Evolutionary conservation across 1,284 basidiomycete species (phyloP), one percentile per base, ranked within the genome.

Genomic region (Pseudozyma pruni): DNA sequence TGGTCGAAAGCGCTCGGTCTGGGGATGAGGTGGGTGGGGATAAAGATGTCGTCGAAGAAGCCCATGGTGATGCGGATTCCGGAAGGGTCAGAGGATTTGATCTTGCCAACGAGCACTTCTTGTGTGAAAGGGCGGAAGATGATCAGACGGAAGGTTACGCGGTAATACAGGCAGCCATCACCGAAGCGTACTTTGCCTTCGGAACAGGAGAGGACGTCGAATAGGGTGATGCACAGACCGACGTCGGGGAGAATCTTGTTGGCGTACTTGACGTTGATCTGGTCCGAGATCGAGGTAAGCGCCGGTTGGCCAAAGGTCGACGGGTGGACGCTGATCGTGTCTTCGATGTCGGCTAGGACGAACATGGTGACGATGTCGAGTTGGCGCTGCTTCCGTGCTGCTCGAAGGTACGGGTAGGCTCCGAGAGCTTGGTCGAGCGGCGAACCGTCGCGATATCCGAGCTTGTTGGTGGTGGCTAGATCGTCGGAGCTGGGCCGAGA

Each of bases 131-230:
- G 95, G 68, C 93, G 86, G 82, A 97, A 98, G 4, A 98, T 89
- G 40, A 94, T 89, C 78, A 98, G 84, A 40, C 94, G 86, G 81
- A 97, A 96, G 3, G 90, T 87, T n/a, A 91, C 94, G 86, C 92
- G 93, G 82, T 98, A 94, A 89, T 93, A 98, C 78, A 95, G 85
- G 80, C 90, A 90, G 0, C 95, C 95, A 83, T 98, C 95, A 0
- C 94, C 94, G 82, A 95, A 96, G 25, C 93, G 87, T 10, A 98
- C 90, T 68, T 91, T 93, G 2, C 95, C 95, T 79, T 97, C 93
- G 10, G 92, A 90, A 2, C 89, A 90, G 70, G 91, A 88, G 0
- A 90, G 86, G 22, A 98, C 84, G 81, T 98, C 94, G 69, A 93
- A 95, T 0, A 94, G 88, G 51, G 89, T 90, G 52, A 98, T 87